Evolutionary conservation across 2,329 filamentous ascomycete species (phyloP), one percentile per base, ranked within the genome.

Genomic region (Chaetoscypha palmicola): DNA sequence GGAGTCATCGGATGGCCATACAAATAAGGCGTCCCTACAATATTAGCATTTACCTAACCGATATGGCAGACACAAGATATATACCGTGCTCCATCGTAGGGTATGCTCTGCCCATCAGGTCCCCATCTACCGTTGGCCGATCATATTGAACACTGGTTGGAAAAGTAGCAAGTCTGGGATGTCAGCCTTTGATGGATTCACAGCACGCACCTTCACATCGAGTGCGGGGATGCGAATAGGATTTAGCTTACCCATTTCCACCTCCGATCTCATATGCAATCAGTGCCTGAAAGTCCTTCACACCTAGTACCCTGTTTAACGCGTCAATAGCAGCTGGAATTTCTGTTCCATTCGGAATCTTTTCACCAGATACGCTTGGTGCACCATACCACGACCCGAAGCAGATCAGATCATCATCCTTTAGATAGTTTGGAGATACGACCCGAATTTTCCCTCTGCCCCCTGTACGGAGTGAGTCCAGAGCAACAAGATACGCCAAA

Each of bases 181-280:
- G n/a, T n/a, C n/a, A n/a, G n/a, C n/a, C n/a, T n/a, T n/a, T n/a
- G n/a, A n/a, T n/a, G n/a, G n/a, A n/a, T n/a, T n/a, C n/a, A n/a
- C n/a, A n/a, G n/a, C n/a, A n/a, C n/a, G n/a, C n/a, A n/a, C n/a
- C n/a, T n/a, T n/a, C n/a, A n/a, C n/a, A n/a, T n/a, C n/a, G n/a
- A n/a, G n/a, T n/a, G n/a, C n/a, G n/a, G n/a, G n/a, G n/a, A n/a
- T n/a, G n/a, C n/a, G n/a, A n/a, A n/a, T n/a, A n/a, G n/a, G n/a
- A n/a, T n/a, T n/a, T n/a, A 24, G n/a, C 35, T 24, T 24, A 38
- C 35, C 79, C 79, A 49, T 83, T 83, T 1, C 69, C 72, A 5
- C 79, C 79, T 12, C 79, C 79, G 45, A 83, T 79, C 51, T 83
- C 79, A 3, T 81, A 55, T 1, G 73, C 68, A 47, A 82, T 76